A percentile compares a stretch with the other conserved stretches of the same genome.
phyloP scores from a whole-genome alignment of 192 early-diverging fungal genomes.

The Radiomyces spectabilis region DNA sequence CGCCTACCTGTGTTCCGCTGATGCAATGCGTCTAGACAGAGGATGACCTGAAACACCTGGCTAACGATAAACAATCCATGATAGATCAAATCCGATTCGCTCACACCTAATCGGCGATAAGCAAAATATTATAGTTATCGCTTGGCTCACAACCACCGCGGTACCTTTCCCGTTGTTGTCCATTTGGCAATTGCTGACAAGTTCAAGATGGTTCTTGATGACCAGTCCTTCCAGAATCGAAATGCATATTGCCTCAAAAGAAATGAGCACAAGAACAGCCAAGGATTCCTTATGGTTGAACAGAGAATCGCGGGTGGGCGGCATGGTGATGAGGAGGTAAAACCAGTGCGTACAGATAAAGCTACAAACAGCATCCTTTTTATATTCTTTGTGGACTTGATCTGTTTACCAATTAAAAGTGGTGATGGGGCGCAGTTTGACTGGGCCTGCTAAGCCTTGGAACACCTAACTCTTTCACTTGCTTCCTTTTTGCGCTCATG shows the following conservation, averaged over 20 bases:
- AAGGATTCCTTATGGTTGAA: no score
- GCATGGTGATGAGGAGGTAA: no score
- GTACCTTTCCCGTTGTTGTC: slow-evolving; percentile 8
- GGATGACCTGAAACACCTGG: slow-evolving; percentile 30
- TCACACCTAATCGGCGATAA: slow-evolving; percentile 18
- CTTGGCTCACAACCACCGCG: no score
- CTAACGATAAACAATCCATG: slow-evolving; percentile 28
- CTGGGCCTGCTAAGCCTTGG: no score
- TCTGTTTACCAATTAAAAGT: no score
- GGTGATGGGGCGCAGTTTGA: no score
- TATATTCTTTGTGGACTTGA: no score
- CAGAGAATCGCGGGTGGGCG: no score
- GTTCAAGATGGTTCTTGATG: slow-evolving; percentile 12
- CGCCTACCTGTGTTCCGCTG: slow-evolving; percentile 28
- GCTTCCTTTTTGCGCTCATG: no score
- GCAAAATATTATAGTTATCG: neutral
- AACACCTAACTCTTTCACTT: no score
- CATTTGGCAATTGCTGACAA: slow-evolving; percentile 22
- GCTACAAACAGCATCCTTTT: no score
- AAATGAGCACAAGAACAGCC: slow-evolving; percentile 18
- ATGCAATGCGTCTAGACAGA: slow-evolving; percentile 25
- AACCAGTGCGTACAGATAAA: no score
- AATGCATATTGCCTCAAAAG: slow-evolving; percentile 17
- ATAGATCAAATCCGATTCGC: slow-evolving; percentile 32
- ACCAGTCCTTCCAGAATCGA: slow-evolving; percentile 26